A percentile compares a stretch with the other conserved stretches of the same genome.
phyloP scores from a whole-genome alignment of 2,329 filamentous ascomycete species.

The Ramularia endophylla region DNA sequence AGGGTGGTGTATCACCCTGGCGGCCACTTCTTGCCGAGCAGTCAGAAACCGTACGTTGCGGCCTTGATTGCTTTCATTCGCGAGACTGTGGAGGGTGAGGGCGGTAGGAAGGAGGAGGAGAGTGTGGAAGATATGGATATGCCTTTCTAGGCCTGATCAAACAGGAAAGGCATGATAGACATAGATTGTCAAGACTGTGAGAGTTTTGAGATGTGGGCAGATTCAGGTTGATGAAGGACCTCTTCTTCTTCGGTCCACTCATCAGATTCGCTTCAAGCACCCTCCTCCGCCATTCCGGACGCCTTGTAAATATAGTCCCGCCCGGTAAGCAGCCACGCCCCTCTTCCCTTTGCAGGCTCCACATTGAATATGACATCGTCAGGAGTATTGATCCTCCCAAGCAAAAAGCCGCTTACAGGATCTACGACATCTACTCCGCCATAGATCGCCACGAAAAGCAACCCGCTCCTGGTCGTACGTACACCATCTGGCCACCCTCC shows the following conservation, averaged over 20 bases:
- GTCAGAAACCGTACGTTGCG: conserved; percentile 73
- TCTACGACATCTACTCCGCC: conserved; percentile 18
- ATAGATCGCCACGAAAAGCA: conserved; percentile 15
- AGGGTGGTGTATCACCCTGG: conserved; percentile 70
- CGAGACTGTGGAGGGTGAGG: conserved; percentile 40
- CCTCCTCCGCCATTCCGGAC: conserved; percentile 13
- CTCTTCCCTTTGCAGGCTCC: conserved; percentile 13
- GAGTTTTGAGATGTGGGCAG: too few relatives aligned
- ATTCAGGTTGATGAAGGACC: too few relatives aligned
- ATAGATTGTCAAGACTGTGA: too few relatives aligned
- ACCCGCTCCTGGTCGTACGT: conserved; percentile 12
- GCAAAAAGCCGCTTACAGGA: conserved; percentile 29
- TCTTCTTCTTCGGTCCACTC: too few relatives aligned
- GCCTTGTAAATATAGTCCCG: conserved; percentile 19
- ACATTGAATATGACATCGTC: conserved; percentile 22
- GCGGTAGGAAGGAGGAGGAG: conserved; percentile 42
- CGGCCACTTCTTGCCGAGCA: conserved; percentile 77
- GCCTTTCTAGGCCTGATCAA: conserved; percentile 51
- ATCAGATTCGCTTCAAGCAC: too few relatives aligned
- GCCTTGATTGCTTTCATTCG: conserved; percentile 68
- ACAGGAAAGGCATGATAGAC: conserved; percentile 36
- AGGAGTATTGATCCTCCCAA: conserved; percentile 48
- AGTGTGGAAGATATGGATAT: conserved; percentile 63
- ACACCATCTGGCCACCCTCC: conserved; percentile 27
- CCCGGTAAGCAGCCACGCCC: conserved; percentile 19